Base-by-base conservation (phyloP, 306 rosid species). In the Malus sylvestris region DNA sequence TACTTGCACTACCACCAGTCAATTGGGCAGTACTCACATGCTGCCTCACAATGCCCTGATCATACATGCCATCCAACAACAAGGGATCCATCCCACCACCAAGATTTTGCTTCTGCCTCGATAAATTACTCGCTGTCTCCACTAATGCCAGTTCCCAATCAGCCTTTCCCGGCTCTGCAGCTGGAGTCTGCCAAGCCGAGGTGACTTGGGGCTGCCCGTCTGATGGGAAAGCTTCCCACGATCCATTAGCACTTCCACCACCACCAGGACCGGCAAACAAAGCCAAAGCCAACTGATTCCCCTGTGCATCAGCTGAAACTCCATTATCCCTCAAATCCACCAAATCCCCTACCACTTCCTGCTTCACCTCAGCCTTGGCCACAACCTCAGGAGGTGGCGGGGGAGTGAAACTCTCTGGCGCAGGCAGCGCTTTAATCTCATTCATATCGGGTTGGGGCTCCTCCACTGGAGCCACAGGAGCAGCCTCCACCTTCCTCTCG, bases 81-180 rank as follows among this genome's bases (percentile, higher is more conserved):
- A 95, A 77, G 0, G 99, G 97, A 82, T 95, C 99, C 23, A 95
- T 40, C 33, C 99, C 99, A 72, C 99, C 99, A 22, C 97, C 99
- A 52, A 95, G 59, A 57, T 86, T 76, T 25, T 86, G 86, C 63
- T 92, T 82, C 86, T 95, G 99, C 84, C 32, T 87, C 4, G 96
- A 67, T 42, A 95, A 79, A 82, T 92, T 89, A 85, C 99, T 95
- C 3, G 96, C 96, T 15, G 97, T 89, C 83, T 95, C 99, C 1
- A 95, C 99, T 91, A 95, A 78, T 11, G 99, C 97, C 78, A 95
- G 86, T 81, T 95, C 99, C 99, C 99, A 95, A 79, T 95, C 97
- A 0, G 97, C 97, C 83, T 95, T 95, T 32, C 93, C 97, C 0
- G 91, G 82, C 64, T 95, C 99, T 0, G 99, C 99, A 1, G 97